Evolutionary conservation across 176 grass and related monocot genomes (phyloP).

Genomic region (Carex kokanica): DNA sequence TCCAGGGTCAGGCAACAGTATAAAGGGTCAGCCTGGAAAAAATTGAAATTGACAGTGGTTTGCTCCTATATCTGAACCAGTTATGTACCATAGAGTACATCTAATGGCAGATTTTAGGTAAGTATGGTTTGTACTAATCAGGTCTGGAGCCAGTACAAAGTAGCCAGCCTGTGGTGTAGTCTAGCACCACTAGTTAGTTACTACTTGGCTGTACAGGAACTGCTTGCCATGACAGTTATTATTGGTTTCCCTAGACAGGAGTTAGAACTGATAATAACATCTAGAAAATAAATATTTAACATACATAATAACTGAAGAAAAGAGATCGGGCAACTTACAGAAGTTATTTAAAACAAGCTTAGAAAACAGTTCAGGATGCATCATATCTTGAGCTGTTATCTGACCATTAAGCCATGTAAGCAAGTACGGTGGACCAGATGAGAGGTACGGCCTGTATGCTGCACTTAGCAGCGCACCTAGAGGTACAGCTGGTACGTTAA

Average conservation of each 20-base stretch:
- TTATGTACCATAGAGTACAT: neutral
- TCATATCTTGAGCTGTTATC: conserved; percentile 91
- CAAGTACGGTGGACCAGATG: conserved; percentile 64
- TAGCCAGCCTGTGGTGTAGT: neutral
- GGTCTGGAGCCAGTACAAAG: neutral
- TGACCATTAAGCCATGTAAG: conserved; percentile 75
- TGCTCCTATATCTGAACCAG: neutral
- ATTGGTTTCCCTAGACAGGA: neutral
- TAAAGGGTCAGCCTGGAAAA: neutral
- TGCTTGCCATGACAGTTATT: neutral
- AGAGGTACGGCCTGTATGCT: conserved; percentile 57
- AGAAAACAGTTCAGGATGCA: conserved; percentile 86
- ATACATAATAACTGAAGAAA: conserved; percentile 8
- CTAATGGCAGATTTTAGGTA: neutral
- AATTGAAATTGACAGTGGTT: neutral
- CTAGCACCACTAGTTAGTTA: neutral
- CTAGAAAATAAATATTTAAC: neutral
- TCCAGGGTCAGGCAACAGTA: neutral
- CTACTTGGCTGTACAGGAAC: neutral
- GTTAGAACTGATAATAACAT: neutral
- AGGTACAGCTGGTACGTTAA: conserved; percentile 79
- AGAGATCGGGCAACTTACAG: conserved; percentile 56
- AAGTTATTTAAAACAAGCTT: conserved; percentile 89
- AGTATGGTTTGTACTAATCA: neutral
- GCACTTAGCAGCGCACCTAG: conserved; percentile 66